These are phyloP conservation scores for Paramecium pentaurelia DNA, from an alignment of 73 alveolate genomes.

Conservation along the genomic window DNA sequence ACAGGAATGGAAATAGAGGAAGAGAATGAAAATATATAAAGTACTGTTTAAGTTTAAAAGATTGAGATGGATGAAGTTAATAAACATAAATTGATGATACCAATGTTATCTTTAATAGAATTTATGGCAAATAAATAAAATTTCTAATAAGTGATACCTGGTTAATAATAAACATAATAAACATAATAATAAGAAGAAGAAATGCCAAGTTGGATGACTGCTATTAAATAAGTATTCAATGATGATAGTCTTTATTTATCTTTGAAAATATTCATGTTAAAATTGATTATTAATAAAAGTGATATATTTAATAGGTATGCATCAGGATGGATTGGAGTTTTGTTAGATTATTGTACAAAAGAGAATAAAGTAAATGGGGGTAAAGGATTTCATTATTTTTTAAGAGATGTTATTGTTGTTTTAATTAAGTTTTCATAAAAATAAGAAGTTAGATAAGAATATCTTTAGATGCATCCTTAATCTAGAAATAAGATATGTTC, in stretches of 20 bases:
- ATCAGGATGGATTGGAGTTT: slow-evolving; percentile 84
- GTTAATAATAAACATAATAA: background rate
- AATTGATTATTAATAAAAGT: slow-evolving; percentile 82
- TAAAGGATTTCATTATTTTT: slow-evolving; percentile 95
- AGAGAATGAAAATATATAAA: background rate
- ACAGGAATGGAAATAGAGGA: slow-evolving; percentile 2
- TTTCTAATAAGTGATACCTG: slow-evolving; percentile 44
- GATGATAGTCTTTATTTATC: slow-evolving; percentile 69
- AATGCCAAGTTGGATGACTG: slow-evolving; percentile 95
- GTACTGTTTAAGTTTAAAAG: slow-evolving; percentile 28
- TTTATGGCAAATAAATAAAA: slow-evolving; percentile 66
- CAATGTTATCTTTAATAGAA: slow-evolving; percentile 77
- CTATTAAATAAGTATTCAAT: slow-evolving; percentile 76
- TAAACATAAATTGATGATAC: slow-evolving; percentile 81
- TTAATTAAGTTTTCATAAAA: slow-evolving; percentile 30
- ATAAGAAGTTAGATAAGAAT: background rate
- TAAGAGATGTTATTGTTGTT: slow-evolving; percentile 90
- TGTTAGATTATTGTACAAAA: slow-evolving; percentile 73
- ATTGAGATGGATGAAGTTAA: slow-evolving; percentile 35
- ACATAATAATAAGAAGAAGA: slow-evolving; percentile 59
- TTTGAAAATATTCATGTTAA: slow-evolving; percentile 84
- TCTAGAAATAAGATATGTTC: background rate
- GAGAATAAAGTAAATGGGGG: slow-evolving; percentile 91
- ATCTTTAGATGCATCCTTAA: background rate
- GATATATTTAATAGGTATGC: slow-evolving; percentile 87